Base-by-base conservation (phyloP, 225 moss, liverwort and hornwort genomes). In the Sphagnum tenellum region DNA sequence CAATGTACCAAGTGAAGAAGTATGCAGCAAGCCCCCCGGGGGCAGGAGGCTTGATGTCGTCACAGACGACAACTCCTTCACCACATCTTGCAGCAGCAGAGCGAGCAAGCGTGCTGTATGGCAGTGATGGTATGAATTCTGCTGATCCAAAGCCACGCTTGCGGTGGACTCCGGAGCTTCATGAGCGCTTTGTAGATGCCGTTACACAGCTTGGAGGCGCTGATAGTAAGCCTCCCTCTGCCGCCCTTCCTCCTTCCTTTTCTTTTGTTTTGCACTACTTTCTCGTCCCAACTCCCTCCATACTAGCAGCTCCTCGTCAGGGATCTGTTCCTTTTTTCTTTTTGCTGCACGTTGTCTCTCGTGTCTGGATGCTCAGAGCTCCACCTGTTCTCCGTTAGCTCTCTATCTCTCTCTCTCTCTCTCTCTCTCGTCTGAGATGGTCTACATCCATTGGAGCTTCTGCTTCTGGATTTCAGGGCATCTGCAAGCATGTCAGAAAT, bases 1-100 rank as follows among this genome's bases (percentile, higher is more conserved):
- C 29, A 72, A 91, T 90, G 94, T 90, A 87, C 82, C 94, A 90
- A 83, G 89, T 94, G 89, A 94, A 91, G 90, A 94, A 91, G 70
- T 94, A 94, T 67, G 74, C 29, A 29, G 29, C 90, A 9, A 29
- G 29, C 29, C 90, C 72, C 74, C 67, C 87, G 29, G 29, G 29
- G 29, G 29, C 29, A 29, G 29, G 29, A 45, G 79, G 81, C 59
- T 66, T 94, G 14, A 74, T 85, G 67, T 85, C 87, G 4, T 84
- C 80, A 29, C 29, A 29, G 29, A 29, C 29, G 29, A 29, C 29
- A 0, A 29, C 29, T 29, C 29, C 29, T 29, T 29, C 29, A 29
- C 29, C 29, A 29, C 29, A 29, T 29, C 29, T 29, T 29, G 29
- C 29, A 29, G 29, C 29, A 29, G 29, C 29, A 8, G 88, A 80